Base-by-base conservation (phyloP, 148 eudicot species). In the Camellia sinensis region DNA sequence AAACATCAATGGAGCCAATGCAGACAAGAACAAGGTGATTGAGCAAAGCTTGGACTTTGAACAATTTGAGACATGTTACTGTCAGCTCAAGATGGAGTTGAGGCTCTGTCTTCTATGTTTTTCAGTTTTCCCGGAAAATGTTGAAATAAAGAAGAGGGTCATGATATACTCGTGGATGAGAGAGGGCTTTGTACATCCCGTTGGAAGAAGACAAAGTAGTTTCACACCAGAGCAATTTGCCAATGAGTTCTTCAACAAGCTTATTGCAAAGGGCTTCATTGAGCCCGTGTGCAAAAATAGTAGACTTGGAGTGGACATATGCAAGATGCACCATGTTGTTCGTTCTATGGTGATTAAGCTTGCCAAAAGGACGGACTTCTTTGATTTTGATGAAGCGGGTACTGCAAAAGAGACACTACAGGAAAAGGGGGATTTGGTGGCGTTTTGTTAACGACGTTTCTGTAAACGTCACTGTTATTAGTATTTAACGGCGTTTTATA, bases 151-250 rank as follows among this genome's bases (percentile, higher is more conserved):
- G 83, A 86, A 82, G 72, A 86, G 84, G 78, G 15, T 80, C 11
- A 54, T 86, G 75, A 14, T 84, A 6, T 84, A 80, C 74, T 88
- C 87, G 91, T 88, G 91, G 91, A 82, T 86, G 14, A 89, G 82
- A 15, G 89, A 88, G 52, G 89, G 84, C 5, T 79, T 81, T 57
- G 73, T 69, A 0, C 79, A 80, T 18, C 78, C 68, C 4, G 9
- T 62, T 29, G 4, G 0, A 13, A 50, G 50, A 65, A 50, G 7
- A 3, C 5, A 7, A 7, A 3, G 52, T 7, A 3, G 6, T 5
- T 6, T 0, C 2, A 7, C 67, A 64, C 11, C 4, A n/a, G 7
- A 61, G 14, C 14, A 8, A 13, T 78, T 45, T 29, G 87, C 78
- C n/a, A 82, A 71, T 68, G 68, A 71, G 3, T 75, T 46, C 52